Conservation (phyloP, 352 stramenopile species). For the Phytopythium ostracodes region DNA sequence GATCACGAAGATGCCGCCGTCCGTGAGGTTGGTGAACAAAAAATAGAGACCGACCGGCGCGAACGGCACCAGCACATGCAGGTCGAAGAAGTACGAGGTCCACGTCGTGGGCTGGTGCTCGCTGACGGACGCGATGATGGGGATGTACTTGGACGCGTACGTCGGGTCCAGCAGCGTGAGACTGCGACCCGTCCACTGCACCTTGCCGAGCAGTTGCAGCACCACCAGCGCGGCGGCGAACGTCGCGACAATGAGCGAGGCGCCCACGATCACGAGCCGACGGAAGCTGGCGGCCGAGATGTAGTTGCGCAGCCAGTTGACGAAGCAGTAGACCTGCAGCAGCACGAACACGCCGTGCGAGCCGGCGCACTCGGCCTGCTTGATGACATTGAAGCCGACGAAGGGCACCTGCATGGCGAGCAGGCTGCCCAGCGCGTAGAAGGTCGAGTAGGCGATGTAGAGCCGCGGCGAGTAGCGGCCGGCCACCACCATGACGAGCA, state of each 20-base stretch:
- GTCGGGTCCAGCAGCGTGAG: constrained; percentile 90
- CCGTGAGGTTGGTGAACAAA: constrained; percentile 85
- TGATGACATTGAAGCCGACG: constrained; percentile 96
- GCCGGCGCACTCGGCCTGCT: constrained; percentile 78
- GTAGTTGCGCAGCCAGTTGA: constrained; percentile 71
- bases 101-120: constrained; percentile 94
- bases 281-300: constrained; percentile 75
- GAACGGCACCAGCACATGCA: constrained; percentile 90
- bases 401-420: constrained; percentile 98
- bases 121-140: constrained; percentile 92
- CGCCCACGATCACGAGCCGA: constrained; percentile 63
- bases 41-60: constrained; percentile 91
- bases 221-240: constrained; percentile 60
- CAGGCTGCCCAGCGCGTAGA: constrained; percentile 95
- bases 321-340: constrained; percentile 82
- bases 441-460: constrained; percentile 96
- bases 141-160: constrained; percentile 93
- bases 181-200: constrained; percentile 89
- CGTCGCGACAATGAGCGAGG: constrained; percentile 43
- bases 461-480: constrained; percentile 92
- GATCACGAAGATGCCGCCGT: constrained; percentile 91
- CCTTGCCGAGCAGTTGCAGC: constrained; percentile 79
- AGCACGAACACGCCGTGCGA: constrained; percentile 93
- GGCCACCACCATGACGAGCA: constrained; percentile 91
- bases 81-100: constrained; percentile 93